Evolutionary conservation across 2,329 filamentous ascomycete species (phyloP).

Genomic region (Fusarium algeriense): DNA sequence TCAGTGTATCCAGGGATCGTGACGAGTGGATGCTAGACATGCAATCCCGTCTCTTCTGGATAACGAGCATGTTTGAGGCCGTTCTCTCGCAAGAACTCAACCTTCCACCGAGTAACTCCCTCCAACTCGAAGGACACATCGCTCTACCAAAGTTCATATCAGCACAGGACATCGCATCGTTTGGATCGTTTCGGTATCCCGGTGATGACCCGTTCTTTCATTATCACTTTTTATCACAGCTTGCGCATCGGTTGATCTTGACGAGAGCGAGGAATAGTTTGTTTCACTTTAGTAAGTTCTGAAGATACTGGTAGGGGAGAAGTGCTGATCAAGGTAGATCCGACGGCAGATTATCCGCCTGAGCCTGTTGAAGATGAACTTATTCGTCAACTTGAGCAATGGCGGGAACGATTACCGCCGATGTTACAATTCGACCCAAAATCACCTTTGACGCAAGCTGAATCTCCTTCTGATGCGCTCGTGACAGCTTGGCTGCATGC

Average conservation of each 20-base stretch:
- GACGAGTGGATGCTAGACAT: slow-evolving; percentile 41
- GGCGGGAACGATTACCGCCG: slow-evolving; percentile 12
- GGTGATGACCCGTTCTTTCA: slow-evolving; percentile 39
- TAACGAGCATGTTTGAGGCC: slow-evolving; percentile 41
- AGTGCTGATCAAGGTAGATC: background rate
- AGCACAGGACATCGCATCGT: slow-evolving; percentile 30
- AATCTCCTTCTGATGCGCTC: slow-evolving; percentile 17
- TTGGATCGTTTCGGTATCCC: slow-evolving; percentile 32
- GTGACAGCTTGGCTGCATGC: slow-evolving; percentile 35
- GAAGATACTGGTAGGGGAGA: fast-evolving
- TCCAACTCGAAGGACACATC: slow-evolving; percentile 29
- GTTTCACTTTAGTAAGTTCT: slow-evolving; percentile 25
- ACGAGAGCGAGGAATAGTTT: slow-evolving; percentile 30
- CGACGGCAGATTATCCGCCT: slow-evolving; percentile 22
- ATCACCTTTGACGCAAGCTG: slow-evolving; percentile 6
- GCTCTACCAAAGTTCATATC: slow-evolving; percentile 35
- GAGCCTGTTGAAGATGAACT: slow-evolving; percentile 37
- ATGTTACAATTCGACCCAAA: slow-evolving; percentile 35
- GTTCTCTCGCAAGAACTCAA: slow-evolving; percentile 34
- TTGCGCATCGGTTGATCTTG: slow-evolving; percentile 33
- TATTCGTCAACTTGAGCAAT: slow-evolving; percentile 31
- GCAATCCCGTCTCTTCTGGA: slow-evolving; percentile 39
- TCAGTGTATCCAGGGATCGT: slow-evolving; percentile 10
- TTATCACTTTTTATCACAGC: slow-evolving; percentile 35
- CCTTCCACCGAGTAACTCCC: slow-evolving; percentile 24